Percentiles rank a stretch among this genome's conserved stretches.
These are phyloP conservation scores for Angomonas deanei DNA, from an alignment of 208 protist species.

Conservation along the genomic window DNA sequence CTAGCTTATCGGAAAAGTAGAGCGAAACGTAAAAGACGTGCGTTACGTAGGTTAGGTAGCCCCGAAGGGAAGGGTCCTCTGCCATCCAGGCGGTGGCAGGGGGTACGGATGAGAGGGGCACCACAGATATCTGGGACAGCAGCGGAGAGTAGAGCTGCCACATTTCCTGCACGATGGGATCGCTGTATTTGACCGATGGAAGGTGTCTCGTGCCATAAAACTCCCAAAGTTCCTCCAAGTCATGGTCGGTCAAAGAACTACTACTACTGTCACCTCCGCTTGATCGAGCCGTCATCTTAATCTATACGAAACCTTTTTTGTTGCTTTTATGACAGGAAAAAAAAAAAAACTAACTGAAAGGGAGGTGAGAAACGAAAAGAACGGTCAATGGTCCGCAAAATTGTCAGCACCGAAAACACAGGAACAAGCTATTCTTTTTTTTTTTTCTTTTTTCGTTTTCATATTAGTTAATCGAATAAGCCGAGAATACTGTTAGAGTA, in stretches of 20 bases:
- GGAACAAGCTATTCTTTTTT: background rate
- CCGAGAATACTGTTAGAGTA: too few relatives aligned
- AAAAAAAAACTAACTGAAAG: background rate
- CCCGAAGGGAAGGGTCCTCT: background rate
- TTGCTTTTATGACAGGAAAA: background rate
- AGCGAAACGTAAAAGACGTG: conserved; percentile 13
- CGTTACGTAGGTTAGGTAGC: background rate
- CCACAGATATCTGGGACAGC: conserved; percentile 24
- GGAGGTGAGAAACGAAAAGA: background rate
- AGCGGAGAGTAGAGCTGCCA: conserved; percentile 65
- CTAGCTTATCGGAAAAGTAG: background rate
- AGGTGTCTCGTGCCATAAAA: conserved; percentile 45
- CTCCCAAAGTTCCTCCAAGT: conserved; percentile 49
- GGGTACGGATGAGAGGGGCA: conserved; percentile 18
- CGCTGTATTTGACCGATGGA: conserved; percentile 37
- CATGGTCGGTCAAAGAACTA: conserved; percentile 15
- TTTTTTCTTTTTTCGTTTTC: conserved; percentile 14
- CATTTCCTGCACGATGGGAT: conserved; percentile 58
- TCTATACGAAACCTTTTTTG: background rate
- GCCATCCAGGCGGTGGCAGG: background rate
- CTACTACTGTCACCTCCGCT: background rate
- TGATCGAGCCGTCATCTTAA: background rate
- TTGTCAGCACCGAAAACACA: background rate
- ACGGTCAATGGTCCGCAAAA: background rate
- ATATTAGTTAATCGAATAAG: too few relatives aligned